Evolutionary conservation across 441 rosid genomes (phyloP).

Genomic region (Gossypium aridum): DNA sequence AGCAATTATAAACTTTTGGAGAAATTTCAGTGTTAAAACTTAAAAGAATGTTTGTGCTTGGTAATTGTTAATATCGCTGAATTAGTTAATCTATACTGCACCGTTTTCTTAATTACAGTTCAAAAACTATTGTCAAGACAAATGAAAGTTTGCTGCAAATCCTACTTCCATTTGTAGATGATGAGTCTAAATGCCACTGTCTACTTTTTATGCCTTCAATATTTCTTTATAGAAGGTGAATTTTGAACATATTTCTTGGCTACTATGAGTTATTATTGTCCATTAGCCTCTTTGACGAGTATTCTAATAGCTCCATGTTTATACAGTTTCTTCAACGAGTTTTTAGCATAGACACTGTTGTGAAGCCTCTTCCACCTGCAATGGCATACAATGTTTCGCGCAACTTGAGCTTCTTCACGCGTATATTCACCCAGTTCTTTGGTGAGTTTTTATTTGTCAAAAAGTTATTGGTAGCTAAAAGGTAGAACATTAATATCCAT

Average conservation of each 20-base stretch:
- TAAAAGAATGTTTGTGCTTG: not conserved
- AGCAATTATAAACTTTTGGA: not conserved
- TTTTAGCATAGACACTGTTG: conserved; percentile 84
- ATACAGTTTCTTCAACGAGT: conserved; percentile 84
- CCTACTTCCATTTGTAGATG: not conserved
- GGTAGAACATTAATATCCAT: conserved; percentile 6
- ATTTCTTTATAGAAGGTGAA: not conserved
- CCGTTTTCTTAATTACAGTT: not conserved
- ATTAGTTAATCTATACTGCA: not conserved
- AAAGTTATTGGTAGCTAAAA: not conserved
- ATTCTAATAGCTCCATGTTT: conserved; percentile 1
- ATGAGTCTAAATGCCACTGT: not conserved
- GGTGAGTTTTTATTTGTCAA: conserved; percentile 41
- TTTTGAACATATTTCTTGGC: not conserved
- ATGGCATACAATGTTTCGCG: conserved; percentile 86
- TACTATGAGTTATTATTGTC: not conserved
- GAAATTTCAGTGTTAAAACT: not conserved
- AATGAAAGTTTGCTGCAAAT: not conserved
- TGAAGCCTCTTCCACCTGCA: conserved; percentile 95
- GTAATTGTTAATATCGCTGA: not conserved
- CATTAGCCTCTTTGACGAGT: not conserved
- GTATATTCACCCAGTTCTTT: conserved; percentile 96
- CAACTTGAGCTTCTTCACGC: conserved; percentile 87
- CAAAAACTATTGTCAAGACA: not conserved
- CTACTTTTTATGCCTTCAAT: not conserved